Conservation (phyloP, 306 rosid species). For the Glycyrrhiza uralensis region DNA sequence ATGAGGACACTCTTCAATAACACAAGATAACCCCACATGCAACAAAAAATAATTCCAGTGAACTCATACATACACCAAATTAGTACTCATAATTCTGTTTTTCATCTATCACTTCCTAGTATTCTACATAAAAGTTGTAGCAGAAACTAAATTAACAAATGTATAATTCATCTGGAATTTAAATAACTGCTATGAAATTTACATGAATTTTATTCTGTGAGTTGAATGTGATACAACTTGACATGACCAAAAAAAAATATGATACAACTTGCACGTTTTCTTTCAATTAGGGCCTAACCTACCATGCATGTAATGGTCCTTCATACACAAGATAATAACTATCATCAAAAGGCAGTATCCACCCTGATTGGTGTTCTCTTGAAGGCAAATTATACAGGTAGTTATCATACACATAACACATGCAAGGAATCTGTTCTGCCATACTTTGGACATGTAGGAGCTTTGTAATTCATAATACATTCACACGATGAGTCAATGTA, state of each 20-base stretch:
- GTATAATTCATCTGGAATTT: neutral
- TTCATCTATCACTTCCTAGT: neutral
- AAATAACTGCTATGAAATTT: neutral
- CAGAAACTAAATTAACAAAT: neutral
- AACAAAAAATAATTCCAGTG: conserved; percentile 10
- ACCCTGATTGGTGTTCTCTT: neutral
- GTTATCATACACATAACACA: neutral
- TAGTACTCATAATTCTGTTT: neutral
- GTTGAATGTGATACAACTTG: neutral
- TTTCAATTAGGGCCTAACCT: neutral
- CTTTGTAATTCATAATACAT: neutral
- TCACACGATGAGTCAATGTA: neutral
- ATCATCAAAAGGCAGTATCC: neutral
- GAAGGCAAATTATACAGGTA: neutral
- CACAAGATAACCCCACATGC: neutral
- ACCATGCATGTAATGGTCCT: neutral
- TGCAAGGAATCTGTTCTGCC: no score
- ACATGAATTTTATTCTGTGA: neutral
- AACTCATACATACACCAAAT: conserved; percentile 21
- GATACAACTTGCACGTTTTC: neutral
- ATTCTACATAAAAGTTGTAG: neutral
- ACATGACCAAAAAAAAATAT: no score
- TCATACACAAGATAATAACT: neutral
- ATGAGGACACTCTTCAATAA: conserved; percentile 65
- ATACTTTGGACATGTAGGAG: no score